Evolutionary conservation across 345 rosid genomes (phyloP).

Genomic region (Murraya koenigii): DNA sequence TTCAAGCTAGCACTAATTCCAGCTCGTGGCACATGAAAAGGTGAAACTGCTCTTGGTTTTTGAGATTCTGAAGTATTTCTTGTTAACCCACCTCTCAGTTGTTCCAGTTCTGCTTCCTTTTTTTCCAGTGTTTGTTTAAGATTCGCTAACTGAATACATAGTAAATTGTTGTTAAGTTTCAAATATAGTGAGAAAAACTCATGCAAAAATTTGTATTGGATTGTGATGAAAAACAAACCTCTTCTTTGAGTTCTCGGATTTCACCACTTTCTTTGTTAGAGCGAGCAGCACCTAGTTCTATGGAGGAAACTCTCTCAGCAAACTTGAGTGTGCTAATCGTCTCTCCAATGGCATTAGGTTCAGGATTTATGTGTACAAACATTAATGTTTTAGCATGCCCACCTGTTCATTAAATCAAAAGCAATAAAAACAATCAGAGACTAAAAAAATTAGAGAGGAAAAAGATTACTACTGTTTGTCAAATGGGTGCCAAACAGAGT

Average conservation of each 20-base stretch:
- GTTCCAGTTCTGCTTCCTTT: slow-evolving; percentile 87
- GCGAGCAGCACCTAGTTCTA: slow-evolving; percentile 94
- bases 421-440: background rate
- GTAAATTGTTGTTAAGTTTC: background rate
- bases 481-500: background rate
- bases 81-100: slow-evolving; percentile 39
- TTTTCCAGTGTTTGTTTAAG: slow-evolving; percentile 75
- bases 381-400: slow-evolving; percentile 97
- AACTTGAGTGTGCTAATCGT: slow-evolving; percentile 95
- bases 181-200: background rate
- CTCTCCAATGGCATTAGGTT: slow-evolving; percentile 76
- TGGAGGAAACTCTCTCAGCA: slow-evolving; percentile 91
- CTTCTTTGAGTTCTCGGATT: slow-evolving; percentile 83
- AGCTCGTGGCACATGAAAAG: slow-evolving; percentile 62
- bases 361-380: slow-evolving; percentile 95
- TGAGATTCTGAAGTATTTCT: slow-evolving; percentile 54
- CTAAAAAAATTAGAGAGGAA: background rate
- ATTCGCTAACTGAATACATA: slow-evolving; percentile 54
- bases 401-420: slow-evolving; percentile 38
- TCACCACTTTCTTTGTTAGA: slow-evolving; percentile 94
- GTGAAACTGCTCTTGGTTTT: slow-evolving; percentile 81
- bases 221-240: slow-evolving; percentile 43
- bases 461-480: background rate
- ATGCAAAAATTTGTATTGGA: background rate
- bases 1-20: slow-evolving; percentile 41